Evolutionary conservation across 805 yeast species (phyloP), one percentile per base, ranked within the genome.

Genomic region (Cyberlindnera maritima): DNA sequence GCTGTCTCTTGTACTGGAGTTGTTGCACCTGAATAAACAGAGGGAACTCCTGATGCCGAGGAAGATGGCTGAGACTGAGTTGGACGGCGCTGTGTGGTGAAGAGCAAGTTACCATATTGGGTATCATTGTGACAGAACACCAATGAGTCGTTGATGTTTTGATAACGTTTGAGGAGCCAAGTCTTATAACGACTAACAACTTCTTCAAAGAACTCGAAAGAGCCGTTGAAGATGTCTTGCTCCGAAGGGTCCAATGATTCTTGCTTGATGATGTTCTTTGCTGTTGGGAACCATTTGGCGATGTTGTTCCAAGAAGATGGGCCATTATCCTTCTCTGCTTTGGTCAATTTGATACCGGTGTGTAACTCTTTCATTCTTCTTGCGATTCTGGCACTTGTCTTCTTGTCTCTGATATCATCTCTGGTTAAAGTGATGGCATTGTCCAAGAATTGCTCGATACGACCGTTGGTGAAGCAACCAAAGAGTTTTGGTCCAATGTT

Each of bases 291-390:
- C 99, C 99, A 94, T 57, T 82, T 85, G 44, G 72, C 72, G 52
- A 90, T 80, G 47, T 80, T 73, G 32, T 62, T 64, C 92, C 96
- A 90, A 9, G 79, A 75, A 41, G 74, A 71, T 0, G 98, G 87
- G 1, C 94, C 86, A 13, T 62, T 62, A 7, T 62, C 63, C 37
- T 72, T 69, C 58, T 90, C 97, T 3, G 67, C 68, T 2, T 66
- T 63, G 19, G 79, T 75, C 43, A 94, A 68, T 13, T 79, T 80
- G 18, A 94, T 82, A 58, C 92, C 91, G 47, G 74, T 75, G 62
- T 94, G 99, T 46, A 94, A 74, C 56, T 94, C 97, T 60, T 91
- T 85, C 98, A 94, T 94, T 71, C 99, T 83, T 71, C 96, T 81
- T 13, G 96, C 97, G 53, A 94, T 84, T 72, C 88, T 85, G 54